These are phyloP conservation scores for Secale cereale DNA, from an alignment of 176 grass and related monocot genomes.

Conservation along the genomic window DNA sequence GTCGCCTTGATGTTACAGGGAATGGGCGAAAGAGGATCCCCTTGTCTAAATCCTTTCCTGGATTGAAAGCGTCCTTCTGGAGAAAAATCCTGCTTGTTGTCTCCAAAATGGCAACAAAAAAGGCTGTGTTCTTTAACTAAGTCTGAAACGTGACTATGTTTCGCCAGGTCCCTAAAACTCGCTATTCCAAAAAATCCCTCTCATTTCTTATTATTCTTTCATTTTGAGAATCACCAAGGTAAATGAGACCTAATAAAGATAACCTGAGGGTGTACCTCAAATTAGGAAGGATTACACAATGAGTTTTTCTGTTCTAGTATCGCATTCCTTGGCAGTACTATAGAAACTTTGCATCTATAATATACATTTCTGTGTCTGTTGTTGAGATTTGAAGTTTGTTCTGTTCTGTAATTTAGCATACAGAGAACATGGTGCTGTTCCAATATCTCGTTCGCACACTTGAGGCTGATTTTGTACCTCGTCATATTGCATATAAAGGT, in stretches of 20 bases:
- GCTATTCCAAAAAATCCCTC: too few species aligned
- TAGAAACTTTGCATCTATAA: background rate
- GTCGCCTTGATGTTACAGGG: too few species aligned
- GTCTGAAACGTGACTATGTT: too few species aligned
- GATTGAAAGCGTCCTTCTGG: too few species aligned
- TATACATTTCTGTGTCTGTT: background rate
- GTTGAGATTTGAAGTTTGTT: constrained; percentile 18
- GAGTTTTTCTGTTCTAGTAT: constrained; percentile 11
- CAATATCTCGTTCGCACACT: constrained; percentile 69
- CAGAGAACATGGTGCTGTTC: constrained; percentile 65
- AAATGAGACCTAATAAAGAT: background rate
- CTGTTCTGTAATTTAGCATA: constrained; percentile 47
- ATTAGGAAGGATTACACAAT: background rate
- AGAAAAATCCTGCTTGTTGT: too few species aligned
- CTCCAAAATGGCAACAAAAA: too few species aligned
- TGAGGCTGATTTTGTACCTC: constrained; percentile 75
- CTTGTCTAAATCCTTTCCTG: too few species aligned
- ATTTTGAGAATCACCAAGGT: background rate
- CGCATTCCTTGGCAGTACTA: background rate
- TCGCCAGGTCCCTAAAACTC: too few species aligned
- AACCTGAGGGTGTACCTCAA: background rate
- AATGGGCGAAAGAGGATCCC: too few species aligned
- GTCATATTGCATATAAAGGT: constrained; percentile 76
- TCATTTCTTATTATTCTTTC: too few species aligned
- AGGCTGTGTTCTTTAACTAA: too few species aligned